These are phyloP conservation scores for Symbiodinium pilosum DNA, from an alignment of 73 alveolate species.

Conservation along the genomic window DNA sequence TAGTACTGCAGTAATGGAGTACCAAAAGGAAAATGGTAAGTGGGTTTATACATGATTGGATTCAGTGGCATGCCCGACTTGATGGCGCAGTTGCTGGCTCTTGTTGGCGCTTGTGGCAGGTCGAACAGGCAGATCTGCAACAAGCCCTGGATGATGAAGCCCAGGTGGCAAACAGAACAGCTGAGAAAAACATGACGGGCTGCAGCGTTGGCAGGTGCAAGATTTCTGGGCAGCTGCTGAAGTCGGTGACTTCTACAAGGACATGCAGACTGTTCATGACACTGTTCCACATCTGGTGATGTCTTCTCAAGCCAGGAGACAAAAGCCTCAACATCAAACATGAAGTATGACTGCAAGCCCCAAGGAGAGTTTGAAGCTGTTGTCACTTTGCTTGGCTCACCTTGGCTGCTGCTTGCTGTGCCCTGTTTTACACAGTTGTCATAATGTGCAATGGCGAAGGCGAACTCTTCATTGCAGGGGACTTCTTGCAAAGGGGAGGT, in stretches of 20 bases:
- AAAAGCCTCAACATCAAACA: neutral
- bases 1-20: too few relatives aligned
- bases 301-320: neutral
- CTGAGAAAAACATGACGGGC: neutral
- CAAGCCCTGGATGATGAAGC: neutral
- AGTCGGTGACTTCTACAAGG: neutral
- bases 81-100: too few relatives aligned
- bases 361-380: neutral
- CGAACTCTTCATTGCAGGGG: neutral
- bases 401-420: neutral
- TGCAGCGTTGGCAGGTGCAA: neutral
- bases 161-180: too few relatives aligned
- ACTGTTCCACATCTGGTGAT: too few relatives aligned
- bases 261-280: neutral
- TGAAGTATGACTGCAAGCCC: neutral
- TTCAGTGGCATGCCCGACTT: too few relatives aligned
- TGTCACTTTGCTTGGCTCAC: neutral
- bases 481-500: neutral
- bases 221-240: neutral
- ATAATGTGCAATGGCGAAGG: neutral
- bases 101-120: neutral
- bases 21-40: too few relatives aligned
- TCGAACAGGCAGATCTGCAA: constrained; percentile 1
- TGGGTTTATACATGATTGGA: too few relatives aligned
- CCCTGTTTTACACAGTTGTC: neutral